phyloP scores from a whole-genome alignment of 2,329 filamentous ascomycete species.

The Aspergillus sp. region DNA sequence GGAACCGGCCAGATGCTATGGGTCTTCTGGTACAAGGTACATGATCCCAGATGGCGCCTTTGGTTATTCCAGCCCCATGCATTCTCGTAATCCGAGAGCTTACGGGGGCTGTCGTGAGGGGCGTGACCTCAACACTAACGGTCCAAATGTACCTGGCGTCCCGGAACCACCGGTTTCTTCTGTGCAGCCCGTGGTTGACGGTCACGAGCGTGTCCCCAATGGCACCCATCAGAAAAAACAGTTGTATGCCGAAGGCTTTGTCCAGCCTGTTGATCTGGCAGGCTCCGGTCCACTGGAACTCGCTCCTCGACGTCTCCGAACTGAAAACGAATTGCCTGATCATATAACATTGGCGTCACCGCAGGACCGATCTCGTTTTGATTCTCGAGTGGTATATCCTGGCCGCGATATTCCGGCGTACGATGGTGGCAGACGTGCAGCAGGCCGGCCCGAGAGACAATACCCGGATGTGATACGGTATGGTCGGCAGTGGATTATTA shows the following conservation, averaged over 20 bases:
- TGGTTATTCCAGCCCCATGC: constrained; percentile 9
- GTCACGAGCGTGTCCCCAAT: constrained; percentile 10
- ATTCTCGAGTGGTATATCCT: constrained; percentile 4
- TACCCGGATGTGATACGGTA: constrained; percentile 14
- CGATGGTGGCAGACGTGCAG: constrained; percentile 5
- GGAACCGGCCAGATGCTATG: constrained; percentile 6
- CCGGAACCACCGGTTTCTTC: constrained; percentile 7
- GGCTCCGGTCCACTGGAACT: constrained; percentile 15
- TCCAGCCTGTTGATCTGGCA: constrained; percentile 23
- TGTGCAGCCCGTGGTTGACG: constrained; percentile 10
- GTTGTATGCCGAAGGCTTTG: constrained; percentile 29
- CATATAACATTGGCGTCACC: constrained; percentile 6
- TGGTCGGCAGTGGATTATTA: no score
- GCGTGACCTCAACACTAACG: constrained; percentile 10
- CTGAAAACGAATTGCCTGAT: constrained; percentile 10
- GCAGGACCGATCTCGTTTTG: constrained; percentile 5
- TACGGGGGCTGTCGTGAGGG: constrained; percentile 12
- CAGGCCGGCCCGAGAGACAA: constrained; percentile 10
- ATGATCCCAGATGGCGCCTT: constrained; percentile 10
- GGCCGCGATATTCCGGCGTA: constrained; percentile 1
- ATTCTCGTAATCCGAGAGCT: constrained; percentile 8
- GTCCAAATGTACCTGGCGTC: constrained; percentile 4
- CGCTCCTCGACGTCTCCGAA: constrained; percentile 7
- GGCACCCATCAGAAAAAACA: constrained; percentile 14
- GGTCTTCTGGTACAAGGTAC: constrained; percentile 9